A percentile compares a stretch with the other conserved stretches of the same genome.
Evolutionary conservation across 2,329 filamentous ascomycete species (phyloP).

Genomic region (Sarocladiaceae sp.): DNA sequence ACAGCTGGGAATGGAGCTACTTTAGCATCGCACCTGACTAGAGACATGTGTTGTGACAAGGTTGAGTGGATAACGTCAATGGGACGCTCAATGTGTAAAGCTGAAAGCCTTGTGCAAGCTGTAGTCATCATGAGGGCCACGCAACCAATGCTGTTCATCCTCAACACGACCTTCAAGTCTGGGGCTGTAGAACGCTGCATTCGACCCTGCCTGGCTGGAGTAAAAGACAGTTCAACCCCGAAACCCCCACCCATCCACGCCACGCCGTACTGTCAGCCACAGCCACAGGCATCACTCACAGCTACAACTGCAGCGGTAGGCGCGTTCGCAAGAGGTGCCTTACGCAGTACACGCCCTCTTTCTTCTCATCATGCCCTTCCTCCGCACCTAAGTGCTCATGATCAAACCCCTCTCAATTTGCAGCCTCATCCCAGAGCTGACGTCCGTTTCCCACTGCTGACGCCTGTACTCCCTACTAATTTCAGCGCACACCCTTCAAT

Average conservation of each 20-base stretch:
- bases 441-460: neutral
- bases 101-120: too few species aligned
- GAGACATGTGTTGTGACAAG: neutral
- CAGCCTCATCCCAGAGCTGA: neutral
- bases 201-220: neutral
- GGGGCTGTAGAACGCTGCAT: neutral
- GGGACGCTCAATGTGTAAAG: too few species aligned
- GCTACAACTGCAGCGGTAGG: too few species aligned
- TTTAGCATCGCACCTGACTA: neutral
- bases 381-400: neutral
- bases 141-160: too few species aligned
- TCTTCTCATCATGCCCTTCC: neutral
- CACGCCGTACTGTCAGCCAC: slow-evolving; percentile 3
- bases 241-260: neutral
- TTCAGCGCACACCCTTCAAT: slow-evolving; percentile 1
- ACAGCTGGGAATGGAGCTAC: too few species aligned
- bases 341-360: too few species aligned
- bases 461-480: neutral
- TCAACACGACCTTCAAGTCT: too few species aligned
- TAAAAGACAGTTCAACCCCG: neutral
- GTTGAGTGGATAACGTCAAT: too few species aligned
- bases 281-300: neutral
- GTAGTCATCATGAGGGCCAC: too few species aligned
- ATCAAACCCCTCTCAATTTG: neutral
- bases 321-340: too few species aligned